phyloP scores from a whole-genome alignment of 352 stramenopile species.

The Lagenidium giganteum region DNA sequence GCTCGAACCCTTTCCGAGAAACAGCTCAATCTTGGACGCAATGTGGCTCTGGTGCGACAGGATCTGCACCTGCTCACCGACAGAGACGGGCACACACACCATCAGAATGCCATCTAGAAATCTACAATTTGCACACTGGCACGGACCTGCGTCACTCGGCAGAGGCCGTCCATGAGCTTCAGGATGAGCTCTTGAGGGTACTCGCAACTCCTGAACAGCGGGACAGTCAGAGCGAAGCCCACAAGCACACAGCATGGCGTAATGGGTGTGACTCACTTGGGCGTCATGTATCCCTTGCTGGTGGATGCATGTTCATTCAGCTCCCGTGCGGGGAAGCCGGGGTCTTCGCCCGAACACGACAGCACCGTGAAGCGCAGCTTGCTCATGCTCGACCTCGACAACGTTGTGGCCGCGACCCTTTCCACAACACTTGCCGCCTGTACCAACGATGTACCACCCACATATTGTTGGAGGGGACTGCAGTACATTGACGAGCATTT shows the following conservation, averaged over 20 bases:
- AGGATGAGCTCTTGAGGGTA: slow-evolving; percentile 93
- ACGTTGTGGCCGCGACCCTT: too few species aligned
- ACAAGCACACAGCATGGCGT: neutral
- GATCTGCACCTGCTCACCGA: slow-evolving; percentile 56
- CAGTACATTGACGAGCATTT: too few species aligned
- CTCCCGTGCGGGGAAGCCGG: slow-evolving; percentile 73
- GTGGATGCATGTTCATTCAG: slow-evolving; percentile 74
- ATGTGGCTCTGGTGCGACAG: slow-evolving; percentile 92
- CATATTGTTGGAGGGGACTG: too few species aligned
- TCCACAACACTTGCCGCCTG: too few species aligned
- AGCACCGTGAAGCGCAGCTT: slow-evolving; percentile 84
- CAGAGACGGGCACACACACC: neutral
- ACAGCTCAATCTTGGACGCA: slow-evolving; percentile 91
- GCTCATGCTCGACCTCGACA: slow-evolving; percentile 38
- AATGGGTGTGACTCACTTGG: slow-evolving; percentile 63
- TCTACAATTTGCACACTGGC: neutral
- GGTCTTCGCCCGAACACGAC: slow-evolving; percentile 84
- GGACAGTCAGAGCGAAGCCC: neutral
- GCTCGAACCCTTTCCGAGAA: slow-evolving; percentile 48
- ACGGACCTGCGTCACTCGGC: slow-evolving; percentile 59
- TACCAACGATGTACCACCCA: too few species aligned
- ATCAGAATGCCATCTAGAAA: neutral
- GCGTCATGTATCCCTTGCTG: slow-evolving; percentile 75
- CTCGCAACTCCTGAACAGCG: slow-evolving; percentile 71
- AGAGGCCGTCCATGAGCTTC: slow-evolving; percentile 58